Evolutionary conservation across 306 rosid species (phyloP).

Genomic region (Lathyrus aphaca): DNA sequence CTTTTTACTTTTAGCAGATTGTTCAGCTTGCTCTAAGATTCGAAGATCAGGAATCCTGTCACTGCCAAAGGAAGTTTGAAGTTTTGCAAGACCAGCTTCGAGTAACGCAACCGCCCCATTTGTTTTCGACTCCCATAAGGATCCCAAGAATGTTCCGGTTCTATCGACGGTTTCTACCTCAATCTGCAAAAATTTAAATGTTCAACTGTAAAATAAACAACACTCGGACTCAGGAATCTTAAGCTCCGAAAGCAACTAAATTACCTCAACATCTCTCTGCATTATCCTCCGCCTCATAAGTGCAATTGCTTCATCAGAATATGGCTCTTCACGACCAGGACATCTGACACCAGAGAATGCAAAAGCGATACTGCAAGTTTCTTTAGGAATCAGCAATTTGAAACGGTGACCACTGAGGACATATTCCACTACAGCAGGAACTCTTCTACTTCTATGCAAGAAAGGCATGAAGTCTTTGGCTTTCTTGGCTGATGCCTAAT

Average conservation of each 20-base stretch:
- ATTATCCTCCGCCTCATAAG: constrained; percentile 93
- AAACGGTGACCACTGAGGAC: constrained; percentile 99
- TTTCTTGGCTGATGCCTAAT: constrained; percentile 87
- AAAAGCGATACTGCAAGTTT: constrained; percentile 96
- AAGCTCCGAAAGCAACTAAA: constrained; percentile 34
- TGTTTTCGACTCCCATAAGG: constrained; percentile 85
- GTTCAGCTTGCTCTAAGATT: constrained; percentile 86
- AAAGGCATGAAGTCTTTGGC: constrained; percentile 91
- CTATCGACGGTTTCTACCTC: constrained; percentile 96
- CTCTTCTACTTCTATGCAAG: constrained; percentile 81
- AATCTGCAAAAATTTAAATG: constrained; percentile 52
- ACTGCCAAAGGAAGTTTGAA: constrained; percentile 81
- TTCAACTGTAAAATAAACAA: constrained; percentile 24
- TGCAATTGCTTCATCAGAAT: constrained; percentile 94
- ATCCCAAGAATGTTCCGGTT: constrained; percentile 96
- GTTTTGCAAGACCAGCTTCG: constrained; percentile 94
- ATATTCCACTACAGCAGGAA: constrained; percentile 96
- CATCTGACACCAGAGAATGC: constrained; percentile 95
- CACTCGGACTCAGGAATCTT: constrained; percentile 25
- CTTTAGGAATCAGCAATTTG: constrained; percentile 94
- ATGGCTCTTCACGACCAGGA: constrained; percentile 93
- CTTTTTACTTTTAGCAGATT: constrained; percentile 76
- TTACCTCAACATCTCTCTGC: constrained; percentile 99
- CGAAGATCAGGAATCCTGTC: constrained; percentile 89
- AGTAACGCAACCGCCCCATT: constrained; percentile 77